A percentile compares a stretch with the other conserved stretches of the same genome.
Evolutionary conservation across 2,329 filamentous ascomycete genomes (phyloP).

Genomic region (Didymella segeticola): DNA sequence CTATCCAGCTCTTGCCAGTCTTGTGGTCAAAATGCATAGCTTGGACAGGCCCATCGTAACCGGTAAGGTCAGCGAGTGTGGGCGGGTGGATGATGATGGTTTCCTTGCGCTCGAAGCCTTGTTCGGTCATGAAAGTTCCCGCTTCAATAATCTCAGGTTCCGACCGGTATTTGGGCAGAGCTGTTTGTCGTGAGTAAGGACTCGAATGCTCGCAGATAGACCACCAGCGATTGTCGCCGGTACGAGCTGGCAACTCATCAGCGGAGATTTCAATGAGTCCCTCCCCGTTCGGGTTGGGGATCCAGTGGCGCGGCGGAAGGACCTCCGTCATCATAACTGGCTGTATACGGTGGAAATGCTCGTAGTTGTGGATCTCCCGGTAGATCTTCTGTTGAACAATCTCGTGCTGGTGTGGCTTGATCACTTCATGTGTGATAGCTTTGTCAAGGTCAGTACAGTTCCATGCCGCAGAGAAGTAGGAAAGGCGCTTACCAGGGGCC

Average conservation of each 20-base stretch:
- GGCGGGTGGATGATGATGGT: slow-evolving; percentile 57
- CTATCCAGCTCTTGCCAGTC: slow-evolving; percentile 34
- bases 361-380: slow-evolving; percentile 62
- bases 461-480: neutral
- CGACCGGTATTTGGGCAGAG: slow-evolving; percentile 24
- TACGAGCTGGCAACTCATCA: slow-evolving; percentile 48
- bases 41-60: slow-evolving; percentile 35
- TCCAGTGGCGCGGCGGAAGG: slow-evolving; percentile 60
- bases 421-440: slow-evolving; percentile 60
- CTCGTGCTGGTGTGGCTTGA: slow-evolving; percentile 54
- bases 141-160: slow-evolving; percentile 51
- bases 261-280: slow-evolving; percentile 56
- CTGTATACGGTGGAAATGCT: slow-evolving; percentile 60
- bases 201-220: slow-evolving; percentile 33
- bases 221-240: slow-evolving; percentile 39
- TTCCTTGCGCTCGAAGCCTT: slow-evolving; percentile 53
- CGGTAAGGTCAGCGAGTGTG: slow-evolving; percentile 45
- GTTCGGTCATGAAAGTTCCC: slow-evolving; percentile 47
- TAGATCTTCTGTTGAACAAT: slow-evolving; percentile 57
- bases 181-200: slow-evolving; percentile 8
- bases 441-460: slow-evolving; percentile 16
- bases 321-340: slow-evolving; percentile 62
- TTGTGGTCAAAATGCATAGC: slow-evolving; percentile 42
- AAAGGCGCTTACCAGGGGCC: slow-evolving; percentile 47
- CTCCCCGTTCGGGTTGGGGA: slow-evolving; percentile 44